Percentiles rank a stretch among this genome's conserved stretches.
These are phyloP conservation scores for Plantago coronopus DNA, from an alignment of 305 asterid species.

Conservation along the genomic window DNA sequence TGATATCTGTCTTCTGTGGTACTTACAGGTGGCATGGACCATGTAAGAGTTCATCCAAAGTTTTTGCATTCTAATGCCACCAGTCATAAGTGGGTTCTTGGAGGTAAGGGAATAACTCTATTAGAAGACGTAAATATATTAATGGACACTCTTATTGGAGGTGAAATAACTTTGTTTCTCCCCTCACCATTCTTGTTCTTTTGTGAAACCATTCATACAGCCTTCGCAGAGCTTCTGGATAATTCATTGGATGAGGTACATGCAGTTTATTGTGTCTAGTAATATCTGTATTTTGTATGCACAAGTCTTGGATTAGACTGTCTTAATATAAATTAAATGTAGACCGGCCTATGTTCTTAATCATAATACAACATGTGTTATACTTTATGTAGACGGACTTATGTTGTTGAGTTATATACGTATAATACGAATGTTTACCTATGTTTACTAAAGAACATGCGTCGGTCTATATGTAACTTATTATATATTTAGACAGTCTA, in stretches of 20 bases:
- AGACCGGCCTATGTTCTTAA: too few relatives aligned
- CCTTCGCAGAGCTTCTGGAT: slow-evolving; percentile 95
- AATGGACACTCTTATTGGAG: slow-evolving; percentile 17
- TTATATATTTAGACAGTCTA: too few relatives aligned
- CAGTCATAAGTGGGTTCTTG: slow-evolving; percentile 97
- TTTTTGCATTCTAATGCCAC: slow-evolving; percentile 92
- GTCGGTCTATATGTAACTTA: too few relatives aligned
- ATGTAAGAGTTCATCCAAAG: slow-evolving; percentile 83
- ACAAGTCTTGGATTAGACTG: too few relatives aligned
- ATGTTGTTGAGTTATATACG: too few relatives aligned
- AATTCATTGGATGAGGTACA: slow-evolving; percentile 85
- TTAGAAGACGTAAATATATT: slow-evolving; percentile 8
- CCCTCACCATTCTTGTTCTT: slow-evolving; percentile 12
- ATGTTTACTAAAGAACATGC: too few relatives aligned
- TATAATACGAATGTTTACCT: too few relatives aligned
- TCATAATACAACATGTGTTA: too few relatives aligned
- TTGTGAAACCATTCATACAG: slow-evolving; percentile 41
- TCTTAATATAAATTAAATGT: too few relatives aligned
- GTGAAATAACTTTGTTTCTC: slow-evolving; percentile 15
- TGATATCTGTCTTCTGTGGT: slow-evolving; percentile 13
- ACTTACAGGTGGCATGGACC: slow-evolving; percentile 81
- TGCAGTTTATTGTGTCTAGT: slow-evolving; percentile 11
- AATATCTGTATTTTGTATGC: slow-evolving; percentile 4
- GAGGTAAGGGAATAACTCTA: slow-evolving; percentile 48
- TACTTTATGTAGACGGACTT: too few relatives aligned